Percentiles rank a stretch among this genome's conserved stretches.
phyloP scores from a whole-genome alignment of 805 yeast genomes.

The Candida sphagnicola region DNA sequence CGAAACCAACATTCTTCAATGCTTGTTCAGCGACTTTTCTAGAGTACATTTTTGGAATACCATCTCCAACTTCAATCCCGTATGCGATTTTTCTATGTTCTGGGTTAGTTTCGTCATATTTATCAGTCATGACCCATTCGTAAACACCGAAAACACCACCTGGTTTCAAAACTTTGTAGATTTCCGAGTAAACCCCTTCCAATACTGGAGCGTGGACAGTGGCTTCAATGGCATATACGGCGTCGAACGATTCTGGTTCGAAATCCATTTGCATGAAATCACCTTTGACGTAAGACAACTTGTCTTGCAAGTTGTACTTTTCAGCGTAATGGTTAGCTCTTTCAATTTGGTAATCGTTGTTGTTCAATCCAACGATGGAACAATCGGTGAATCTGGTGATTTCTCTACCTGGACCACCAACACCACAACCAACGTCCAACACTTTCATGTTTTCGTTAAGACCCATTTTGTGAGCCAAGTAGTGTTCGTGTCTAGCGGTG shows the following conservation, averaged over 20 bases:
- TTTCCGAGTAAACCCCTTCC: conserved; percentile 94
- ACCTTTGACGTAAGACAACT: conserved; percentile 87
- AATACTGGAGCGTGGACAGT: conserved; percentile 96
- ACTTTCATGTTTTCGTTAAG: conserved; percentile 78
- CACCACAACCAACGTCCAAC: conserved; percentile 98
- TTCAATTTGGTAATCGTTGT: conserved; percentile 94
- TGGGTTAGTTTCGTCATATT: conserved; percentile 78
- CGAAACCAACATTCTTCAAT: conserved; percentile 81
- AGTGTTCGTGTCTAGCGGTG: conserved; percentile 96
- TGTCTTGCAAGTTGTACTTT: conserved; percentile 59
- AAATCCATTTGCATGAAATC: conserved; percentile 99
- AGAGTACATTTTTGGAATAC: conserved; percentile 95
- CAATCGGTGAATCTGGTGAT: conserved; percentile 88
- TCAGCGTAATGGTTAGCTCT: conserved; percentile 83
- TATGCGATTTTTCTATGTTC: conserved; percentile 93
- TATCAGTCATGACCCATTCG: conserved; percentile 99
- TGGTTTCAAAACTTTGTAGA: conserved; percentile 92
- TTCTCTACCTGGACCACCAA: conserved; percentile 99
- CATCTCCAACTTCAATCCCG: conserved; percentile 98
- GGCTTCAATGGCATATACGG: conserved; percentile 97
- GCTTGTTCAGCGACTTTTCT: conserved; percentile 86
- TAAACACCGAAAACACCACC: conserved; percentile 98
- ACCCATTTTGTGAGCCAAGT: conserved; percentile 82
- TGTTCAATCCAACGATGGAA: conserved; percentile 84
- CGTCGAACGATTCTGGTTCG: conserved; percentile 84